Conservation (phyloP, 2,329 filamentous ascomycete genomes). For the Phyllosticta citriasiana region DNA sequence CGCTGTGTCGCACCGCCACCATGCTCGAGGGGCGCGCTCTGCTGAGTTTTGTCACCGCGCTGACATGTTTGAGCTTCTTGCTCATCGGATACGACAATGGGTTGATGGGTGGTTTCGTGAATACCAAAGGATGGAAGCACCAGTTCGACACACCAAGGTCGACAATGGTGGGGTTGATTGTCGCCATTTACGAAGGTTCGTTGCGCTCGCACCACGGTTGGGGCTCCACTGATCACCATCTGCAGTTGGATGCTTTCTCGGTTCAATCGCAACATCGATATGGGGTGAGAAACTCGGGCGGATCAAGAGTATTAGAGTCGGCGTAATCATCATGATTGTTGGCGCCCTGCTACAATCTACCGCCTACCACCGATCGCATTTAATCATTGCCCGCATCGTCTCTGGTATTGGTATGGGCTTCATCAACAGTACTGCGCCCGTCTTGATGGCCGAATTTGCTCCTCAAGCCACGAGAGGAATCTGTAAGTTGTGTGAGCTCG, state of each 20-base stretch:
- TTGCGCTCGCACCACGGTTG: background rate
- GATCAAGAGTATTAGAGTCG: conserved; percentile 33
- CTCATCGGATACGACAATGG: conserved; percentile 42
- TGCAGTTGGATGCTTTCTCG: conserved; percentile 33
- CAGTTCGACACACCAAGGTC: background rate
- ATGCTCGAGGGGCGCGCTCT: conserved; percentile 29
- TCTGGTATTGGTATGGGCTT: conserved; percentile 40
- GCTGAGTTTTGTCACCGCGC: conserved; percentile 32
- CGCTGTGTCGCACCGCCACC: background rate
- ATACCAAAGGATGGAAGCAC: background rate
- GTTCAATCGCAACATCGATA: conserved; percentile 28
- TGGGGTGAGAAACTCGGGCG: conserved; percentile 38
- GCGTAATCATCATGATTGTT: conserved; percentile 35
- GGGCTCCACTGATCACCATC: background rate
- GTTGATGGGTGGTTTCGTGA: conserved; percentile 25
- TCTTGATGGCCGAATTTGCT: conserved; percentile 32
- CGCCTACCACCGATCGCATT: conserved; percentile 33
- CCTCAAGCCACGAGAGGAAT: background rate
- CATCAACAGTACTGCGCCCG: conserved; percentile 36
- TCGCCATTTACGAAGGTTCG: conserved; percentile 34
- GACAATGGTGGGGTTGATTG: conserved; percentile 35
- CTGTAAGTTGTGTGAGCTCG: background rate
- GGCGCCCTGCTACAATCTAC: conserved; percentile 34
- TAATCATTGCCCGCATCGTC: conserved; percentile 39
- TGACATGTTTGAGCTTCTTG: conserved; percentile 40